A percentile compares a stretch with the other conserved stretches of the same genome.
Conservation (phyloP, 345 rosid genomes). For the Sisymbrium altissimum region DNA sequence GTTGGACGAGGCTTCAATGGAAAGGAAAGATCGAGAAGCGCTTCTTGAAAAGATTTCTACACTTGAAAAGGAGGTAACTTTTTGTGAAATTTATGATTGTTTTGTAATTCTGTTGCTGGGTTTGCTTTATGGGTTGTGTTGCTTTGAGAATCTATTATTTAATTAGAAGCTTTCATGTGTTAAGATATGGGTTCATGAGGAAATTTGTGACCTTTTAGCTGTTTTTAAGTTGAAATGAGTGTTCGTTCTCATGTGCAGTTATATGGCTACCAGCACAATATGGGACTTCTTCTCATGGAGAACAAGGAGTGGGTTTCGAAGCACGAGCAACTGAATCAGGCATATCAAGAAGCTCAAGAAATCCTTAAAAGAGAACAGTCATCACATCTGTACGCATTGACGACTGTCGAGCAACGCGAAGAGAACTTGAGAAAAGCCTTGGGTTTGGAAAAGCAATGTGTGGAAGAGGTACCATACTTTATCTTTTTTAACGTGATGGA, state of each 20-base stretch:
- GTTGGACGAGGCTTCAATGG: conserved; percentile 70
- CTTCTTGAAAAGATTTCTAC: conserved; percentile 55
- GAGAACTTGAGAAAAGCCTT: conserved; percentile 68
- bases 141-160: not conserved
- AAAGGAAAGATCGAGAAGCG: conserved; percentile 69
- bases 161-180: conserved; percentile 1
- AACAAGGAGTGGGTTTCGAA: conserved; percentile 61
- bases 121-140: not conserved
- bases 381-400: conserved; percentile 55
- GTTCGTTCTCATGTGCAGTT: conserved; percentile 44
- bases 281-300: conserved; percentile 92
- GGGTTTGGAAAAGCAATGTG: conserved; percentile 55
- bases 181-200: not conserved
- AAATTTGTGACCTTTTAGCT: not conserved
- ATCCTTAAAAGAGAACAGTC: conserved; percentile 73
- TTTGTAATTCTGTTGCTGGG: not conserved
- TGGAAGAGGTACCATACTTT: conserved; percentile 53
- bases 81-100: not conserved
- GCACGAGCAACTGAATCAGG: conserved; percentile 53
- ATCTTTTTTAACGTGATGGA: not conserved
- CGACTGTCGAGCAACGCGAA: conserved; percentile 65
- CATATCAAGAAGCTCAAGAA: conserved; percentile 59
- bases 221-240: not conserved
- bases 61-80: conserved; percentile 64
- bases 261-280: conserved; percentile 75